Percentiles rank a stretch among this genome's conserved stretches.
These are phyloP conservation scores for Diplocarpon rosae DNA, from an alignment of 2,329 filamentous ascomycete genomes.

Conservation along the genomic window DNA sequence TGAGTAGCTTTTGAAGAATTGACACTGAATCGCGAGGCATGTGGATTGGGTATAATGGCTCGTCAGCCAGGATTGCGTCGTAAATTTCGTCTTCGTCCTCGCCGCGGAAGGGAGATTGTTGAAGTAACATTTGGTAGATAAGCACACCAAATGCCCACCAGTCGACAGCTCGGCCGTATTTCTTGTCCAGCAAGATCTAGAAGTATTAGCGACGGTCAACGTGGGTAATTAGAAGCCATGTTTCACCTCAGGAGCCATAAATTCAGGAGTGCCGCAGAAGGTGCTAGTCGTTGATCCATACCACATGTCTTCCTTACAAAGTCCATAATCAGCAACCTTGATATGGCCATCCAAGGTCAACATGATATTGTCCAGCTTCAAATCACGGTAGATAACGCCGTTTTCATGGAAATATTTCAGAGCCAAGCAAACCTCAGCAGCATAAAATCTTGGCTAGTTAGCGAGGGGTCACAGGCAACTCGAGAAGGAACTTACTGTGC, in stretches of 20 bases:
- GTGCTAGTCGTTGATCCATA: constrained; percentile 94
- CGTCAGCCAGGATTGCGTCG: constrained; percentile 93
- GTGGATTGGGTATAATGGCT: constrained; percentile 94
- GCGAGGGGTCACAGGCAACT: constrained; percentile 16
- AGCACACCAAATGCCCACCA: constrained; percentile 99
- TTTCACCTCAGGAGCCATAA: constrained; percentile 92
- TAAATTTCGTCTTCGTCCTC: constrained; percentile 99
- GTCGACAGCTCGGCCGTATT: constrained; percentile 92
- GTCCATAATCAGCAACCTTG: constrained; percentile 96
- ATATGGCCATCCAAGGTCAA: constrained; percentile 93
- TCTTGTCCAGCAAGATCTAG: constrained; percentile 93
- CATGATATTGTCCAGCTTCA: constrained; percentile 81
- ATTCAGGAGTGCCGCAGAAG: constrained; percentile 98
- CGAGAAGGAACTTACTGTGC: constrained; percentile 60
- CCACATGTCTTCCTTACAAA: constrained; percentile 99
- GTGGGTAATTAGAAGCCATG: constrained; percentile 1
- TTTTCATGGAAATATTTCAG: constrained; percentile 99
- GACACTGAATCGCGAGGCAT: constrained; percentile 98
- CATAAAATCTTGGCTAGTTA: constrained; percentile 62
- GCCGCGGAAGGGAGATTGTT: constrained; percentile 96
- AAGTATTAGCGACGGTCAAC: constrained; percentile 22
- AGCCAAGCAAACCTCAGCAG: constrained; percentile 90
- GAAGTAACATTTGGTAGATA: constrained; percentile 98
- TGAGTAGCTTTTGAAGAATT: constrained; percentile 93
- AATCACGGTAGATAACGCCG: constrained; percentile 86